Conservation (phyloP, 2,329 filamentous ascomycete genomes). For the Monosporascus ibericus region DNA sequence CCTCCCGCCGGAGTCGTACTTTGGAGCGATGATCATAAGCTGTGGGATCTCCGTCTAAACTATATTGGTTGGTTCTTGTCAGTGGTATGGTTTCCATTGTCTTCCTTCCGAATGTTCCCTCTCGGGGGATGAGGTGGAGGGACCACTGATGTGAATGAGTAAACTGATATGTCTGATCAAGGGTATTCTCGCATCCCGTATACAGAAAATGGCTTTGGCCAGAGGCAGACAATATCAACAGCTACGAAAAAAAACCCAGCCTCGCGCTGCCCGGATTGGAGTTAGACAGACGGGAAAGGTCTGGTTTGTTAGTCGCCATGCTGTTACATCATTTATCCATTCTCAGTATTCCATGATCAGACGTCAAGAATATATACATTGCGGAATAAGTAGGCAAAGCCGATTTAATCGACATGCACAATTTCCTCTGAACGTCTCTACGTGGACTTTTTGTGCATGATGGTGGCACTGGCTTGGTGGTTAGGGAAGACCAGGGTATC, state of each 20-base stretch:
- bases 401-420: not conserved
- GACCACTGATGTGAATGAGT: slow-evolving; percentile 62
- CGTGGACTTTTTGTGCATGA: slow-evolving; percentile 21
- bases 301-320: too few species aligned
- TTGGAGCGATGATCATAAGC: slow-evolving; percentile 56
- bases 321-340: too few species aligned
- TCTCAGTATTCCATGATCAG: too few species aligned
- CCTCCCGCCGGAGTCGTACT: slow-evolving; percentile 59
- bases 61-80: slow-evolving; percentile 20
- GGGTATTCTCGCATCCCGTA: not conserved
- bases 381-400: too few species aligned
- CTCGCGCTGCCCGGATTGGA: too few species aligned
- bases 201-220: too few species aligned
- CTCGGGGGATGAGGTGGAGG: slow-evolving; percentile 43
- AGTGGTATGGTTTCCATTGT: slow-evolving; percentile 52
- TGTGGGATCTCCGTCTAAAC: slow-evolving; percentile 58
- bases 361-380: not conserved
- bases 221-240: too few species aligned
- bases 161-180: slow-evolving; percentile 60
- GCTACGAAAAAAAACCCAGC: too few species aligned
- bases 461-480: slow-evolving; percentile 51
- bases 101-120: slow-evolving; percentile 46
- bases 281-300: too few species aligned
- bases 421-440: slow-evolving; percentile 1
- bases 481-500: slow-evolving; percentile 71